phyloP scores from a whole-genome alignment of 345 rosid species.

The Aquilaria malaccensis region DNA sequence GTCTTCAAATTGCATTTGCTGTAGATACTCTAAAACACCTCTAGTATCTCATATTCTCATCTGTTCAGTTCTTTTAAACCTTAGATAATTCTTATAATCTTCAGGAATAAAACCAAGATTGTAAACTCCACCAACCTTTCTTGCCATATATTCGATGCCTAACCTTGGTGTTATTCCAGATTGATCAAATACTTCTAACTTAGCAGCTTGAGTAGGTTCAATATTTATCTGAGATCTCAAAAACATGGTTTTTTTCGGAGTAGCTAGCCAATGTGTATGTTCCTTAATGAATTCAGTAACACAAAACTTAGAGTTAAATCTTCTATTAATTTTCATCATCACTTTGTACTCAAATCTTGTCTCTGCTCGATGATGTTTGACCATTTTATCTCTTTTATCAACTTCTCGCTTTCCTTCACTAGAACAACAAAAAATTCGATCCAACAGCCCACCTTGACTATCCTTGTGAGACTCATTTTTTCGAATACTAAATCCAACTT shows the following conservation, averaged over 20 bases:
- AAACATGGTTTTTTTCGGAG: background rate
- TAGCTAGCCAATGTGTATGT: background rate
- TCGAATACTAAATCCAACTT: too few species aligned
- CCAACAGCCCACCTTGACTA: too few species aligned
- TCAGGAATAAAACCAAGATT: background rate
- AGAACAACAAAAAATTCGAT: too few species aligned
- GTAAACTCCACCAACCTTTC: background rate
- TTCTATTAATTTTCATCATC: too few species aligned
- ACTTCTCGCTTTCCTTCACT: too few species aligned
- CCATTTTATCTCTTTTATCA: too few species aligned
- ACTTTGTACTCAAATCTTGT: too few species aligned
- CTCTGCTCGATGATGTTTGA: too few species aligned
- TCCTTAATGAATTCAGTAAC: too few species aligned
- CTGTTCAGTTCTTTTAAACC: background rate
- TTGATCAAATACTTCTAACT: background rate
- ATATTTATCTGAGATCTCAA: background rate
- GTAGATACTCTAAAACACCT: background rate
- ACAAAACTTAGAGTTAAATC: too few species aligned
- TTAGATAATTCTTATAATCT: background rate
- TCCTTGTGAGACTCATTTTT: too few species aligned
- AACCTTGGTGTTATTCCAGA: background rate
- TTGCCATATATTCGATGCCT: background rate
- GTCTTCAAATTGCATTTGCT: background rate
- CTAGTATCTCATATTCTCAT: background rate
- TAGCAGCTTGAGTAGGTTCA: background rate